Evolutionary conservation across 306 rosid genomes (phyloP).

Genomic region (Quercus variabilis): DNA sequence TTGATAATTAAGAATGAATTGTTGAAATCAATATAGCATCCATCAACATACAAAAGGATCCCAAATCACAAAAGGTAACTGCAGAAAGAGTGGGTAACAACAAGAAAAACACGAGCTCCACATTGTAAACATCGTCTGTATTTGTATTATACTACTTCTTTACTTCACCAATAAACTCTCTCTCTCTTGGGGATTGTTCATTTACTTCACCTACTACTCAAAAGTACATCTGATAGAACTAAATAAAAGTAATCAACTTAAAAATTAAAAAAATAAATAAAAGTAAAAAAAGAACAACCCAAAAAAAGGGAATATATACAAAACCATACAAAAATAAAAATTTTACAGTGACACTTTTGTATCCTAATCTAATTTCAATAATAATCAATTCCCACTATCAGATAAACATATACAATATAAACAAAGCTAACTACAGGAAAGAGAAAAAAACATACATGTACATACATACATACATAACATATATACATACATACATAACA

Average conservation of each 20-base stretch:
- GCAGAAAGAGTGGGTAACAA: not conserved
- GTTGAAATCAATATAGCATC: not conserved
- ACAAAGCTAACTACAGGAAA: not conserved
- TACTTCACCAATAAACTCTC: too few relatives aligned
- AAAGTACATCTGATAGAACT: not conserved
- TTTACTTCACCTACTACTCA: not conserved
- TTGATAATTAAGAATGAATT: not conserved
- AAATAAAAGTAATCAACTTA: not conserved
- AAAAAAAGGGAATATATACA: not conserved
- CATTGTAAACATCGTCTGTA: not conserved
- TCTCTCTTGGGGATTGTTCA: too few relatives aligned
- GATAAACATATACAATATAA: not conserved
- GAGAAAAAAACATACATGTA: not conserved
- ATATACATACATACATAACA: too few relatives aligned
- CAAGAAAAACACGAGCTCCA: not conserved
- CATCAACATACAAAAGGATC: not conserved
- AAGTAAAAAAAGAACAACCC: not conserved
- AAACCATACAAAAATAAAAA: not conserved
- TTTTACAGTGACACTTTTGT: not conserved
- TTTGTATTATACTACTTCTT: not conserved
- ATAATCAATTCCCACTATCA: conserved; percentile 1
- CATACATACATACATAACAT: too few relatives aligned
- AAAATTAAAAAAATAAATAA: not conserved
- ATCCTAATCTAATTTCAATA: not conserved
- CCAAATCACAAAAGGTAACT: not conserved